Conservation (phyloP, 208 protist species). For the Borovskyia barvae region DNA sequence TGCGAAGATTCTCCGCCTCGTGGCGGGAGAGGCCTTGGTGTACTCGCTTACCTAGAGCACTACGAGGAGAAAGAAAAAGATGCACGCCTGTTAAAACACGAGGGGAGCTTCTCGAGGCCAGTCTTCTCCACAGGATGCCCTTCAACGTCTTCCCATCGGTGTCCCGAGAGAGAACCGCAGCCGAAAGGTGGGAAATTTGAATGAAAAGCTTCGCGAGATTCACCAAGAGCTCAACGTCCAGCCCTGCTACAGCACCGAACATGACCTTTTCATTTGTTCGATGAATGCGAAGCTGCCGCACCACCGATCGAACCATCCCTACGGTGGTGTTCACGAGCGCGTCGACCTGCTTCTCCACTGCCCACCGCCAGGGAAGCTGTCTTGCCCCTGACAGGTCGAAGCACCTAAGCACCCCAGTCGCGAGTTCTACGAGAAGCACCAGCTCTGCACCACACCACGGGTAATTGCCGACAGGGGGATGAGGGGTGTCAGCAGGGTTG, state of each 20-base stretch:
- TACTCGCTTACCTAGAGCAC: constrained; percentile 41
- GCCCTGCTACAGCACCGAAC: constrained; percentile 18
- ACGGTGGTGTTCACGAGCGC: constrained; percentile 6
- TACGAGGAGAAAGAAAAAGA: constrained; percentile 27
- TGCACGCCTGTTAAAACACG: constrained; percentile 16
- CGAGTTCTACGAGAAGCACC: constrained; percentile 29
- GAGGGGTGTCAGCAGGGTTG: not conserved
- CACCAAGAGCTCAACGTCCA: constrained; percentile 14
- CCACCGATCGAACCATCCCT: constrained; percentile 1
- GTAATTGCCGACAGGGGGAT: not conserved
- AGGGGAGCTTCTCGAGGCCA: constrained; percentile 12
- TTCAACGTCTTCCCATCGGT: too few relatives aligned
- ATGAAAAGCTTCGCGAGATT: constrained; percentile 9
- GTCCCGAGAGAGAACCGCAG: too few relatives aligned
- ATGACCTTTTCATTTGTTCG: constrained; percentile 18
- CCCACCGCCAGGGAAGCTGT: constrained; percentile 16
- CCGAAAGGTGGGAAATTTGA: too few relatives aligned
- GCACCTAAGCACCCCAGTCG: constrained; percentile 9
- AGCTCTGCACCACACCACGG: constrained; percentile 5
- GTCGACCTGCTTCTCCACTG: constrained; percentile 3
- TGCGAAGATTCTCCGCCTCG: constrained; percentile 31
- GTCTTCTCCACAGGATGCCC: constrained; percentile 16
- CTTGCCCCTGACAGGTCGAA: constrained; percentile 3
- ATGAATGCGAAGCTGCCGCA: constrained; percentile 16
- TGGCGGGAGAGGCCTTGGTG: constrained; percentile 26